Evolutionary conservation across 257 asterid genomes (phyloP), one percentile per base, ranked within the genome.

Genomic region (Forsythia viridissima): DNA sequence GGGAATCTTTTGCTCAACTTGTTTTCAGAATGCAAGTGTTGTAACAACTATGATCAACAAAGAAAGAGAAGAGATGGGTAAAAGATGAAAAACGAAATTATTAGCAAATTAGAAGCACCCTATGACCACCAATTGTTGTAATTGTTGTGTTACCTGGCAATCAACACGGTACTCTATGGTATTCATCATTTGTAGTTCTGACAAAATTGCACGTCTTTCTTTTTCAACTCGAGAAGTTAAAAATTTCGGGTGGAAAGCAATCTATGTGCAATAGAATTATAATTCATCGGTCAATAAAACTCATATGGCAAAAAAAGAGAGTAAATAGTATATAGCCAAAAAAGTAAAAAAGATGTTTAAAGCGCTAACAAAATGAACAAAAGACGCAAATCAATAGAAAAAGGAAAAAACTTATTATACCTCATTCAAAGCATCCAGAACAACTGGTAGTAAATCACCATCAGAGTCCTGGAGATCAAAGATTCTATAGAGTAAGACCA

Each of bases 141-240:
- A 79, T 76, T 63, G 82, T 55, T 51, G 83, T 37, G 72, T 76
- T 88, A 96, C 99, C 97, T 96, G 99, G 82, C 99, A 96, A 90
- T 96, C 99, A 76, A 96, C 99, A 55, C 99, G 99, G 84, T 96
- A 96, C 88, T 96, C 99, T 76, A 96, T 96, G 48, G 99, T 96
- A 86, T 96, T 96, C 99, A 96, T 96, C 99, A 96, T 96, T 83
- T 96, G 99, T 71, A 96, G 86, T 84, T 96, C 99, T 36, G 97
- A 93, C 76, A 96, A 85, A 84, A 96, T 93, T 55, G 97, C 98
- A 59, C 98, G 87, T 83, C 99, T 92, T 81, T 96, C 99, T 84
- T 93, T 96, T 81, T 96, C 99, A 87, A 96, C 97, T 77, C 99
- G 94, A 68, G 99, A 96, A 80, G 91, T 69, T 78, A 96, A 89